Conservation (phyloP, 2,329 filamentous ascomycete genomes). For the Bertia moriformis region DNA sequence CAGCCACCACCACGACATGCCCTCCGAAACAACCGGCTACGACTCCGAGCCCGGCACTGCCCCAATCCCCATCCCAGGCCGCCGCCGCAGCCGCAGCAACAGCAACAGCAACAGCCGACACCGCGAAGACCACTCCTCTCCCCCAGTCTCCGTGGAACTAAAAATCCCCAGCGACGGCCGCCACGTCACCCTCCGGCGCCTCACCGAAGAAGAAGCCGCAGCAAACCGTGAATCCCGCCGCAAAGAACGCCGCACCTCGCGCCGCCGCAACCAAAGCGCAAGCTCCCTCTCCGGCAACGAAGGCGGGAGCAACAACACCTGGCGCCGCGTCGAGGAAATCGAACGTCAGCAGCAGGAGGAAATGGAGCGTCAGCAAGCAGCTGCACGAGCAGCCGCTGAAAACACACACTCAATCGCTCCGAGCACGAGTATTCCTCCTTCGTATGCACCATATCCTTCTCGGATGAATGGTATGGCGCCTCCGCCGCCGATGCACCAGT, state of each 20-base stretch:
- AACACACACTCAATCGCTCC: conserved; percentile 12
- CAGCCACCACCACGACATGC: neutral
- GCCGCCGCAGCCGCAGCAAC: neutral
- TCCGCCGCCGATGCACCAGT: neutral
- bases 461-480: neutral
- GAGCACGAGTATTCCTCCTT: neutral
- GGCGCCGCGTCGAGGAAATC: conserved; percentile 30
- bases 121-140: conserved; percentile 29
- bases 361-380: conserved; percentile 19
- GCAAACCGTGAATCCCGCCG: conserved; percentile 39
- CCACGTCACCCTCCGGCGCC: conserved; percentile 43
- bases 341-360: conserved; percentile 28
- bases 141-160: conserved; percentile 49
- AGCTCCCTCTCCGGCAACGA: conserved; percentile 9
- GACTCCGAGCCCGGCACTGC: neutral
- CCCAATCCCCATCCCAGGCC: neutral
- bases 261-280: conserved; percentile 7
- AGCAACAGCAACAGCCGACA: neutral
- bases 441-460: neutral
- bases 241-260: conserved; percentile 21
- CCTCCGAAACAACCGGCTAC: neutral
- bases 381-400: conserved; percentile 19
- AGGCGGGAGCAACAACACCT: conserved; percentile 18
- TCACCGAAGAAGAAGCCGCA: conserved; percentile 47
- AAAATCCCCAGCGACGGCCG: conserved; percentile 51